Base-by-base conservation (phyloP, 2,329 filamentous ascomycete genomes). In the Pseudogymnoascus sp. region DNA sequence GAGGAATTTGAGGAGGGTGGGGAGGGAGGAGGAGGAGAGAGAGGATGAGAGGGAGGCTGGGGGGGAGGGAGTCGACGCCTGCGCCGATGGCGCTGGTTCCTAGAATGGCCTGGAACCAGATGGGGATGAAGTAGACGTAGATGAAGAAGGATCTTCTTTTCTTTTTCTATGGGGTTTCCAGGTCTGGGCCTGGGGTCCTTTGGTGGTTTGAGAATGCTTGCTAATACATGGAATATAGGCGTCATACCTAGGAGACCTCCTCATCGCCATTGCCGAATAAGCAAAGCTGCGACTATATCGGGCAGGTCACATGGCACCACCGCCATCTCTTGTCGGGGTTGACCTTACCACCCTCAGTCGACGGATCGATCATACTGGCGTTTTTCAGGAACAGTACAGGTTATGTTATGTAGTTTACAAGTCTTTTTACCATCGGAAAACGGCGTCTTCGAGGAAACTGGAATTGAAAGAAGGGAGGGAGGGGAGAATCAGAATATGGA, bases 1-100 rank as follows among this genome's bases (percentile, higher is more conserved):
- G 11, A 82, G 81, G 67, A 89, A 88, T 69, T 78, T 86, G 16
- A 76, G 81, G 69, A 87, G 86, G 78, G 86, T 83, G 7, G 81
- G 84, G 61, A 78, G 81, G 0, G 81, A 87, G 70, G 82, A 85
- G 67, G 78, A 78, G 69, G 74, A 84, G 3, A 69, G 81, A 59
- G 80, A 83, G 66, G 70, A 73, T 42, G 81, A 25, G 0, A 80
- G 87, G 69, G 82, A 85, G 67, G 78, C 78, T n/a, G n/a, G 69
- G 74, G 84, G 2, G 69, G 81, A 59, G 80, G 83, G 66, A 21
- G 50, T 72, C 67, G 61, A 76, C 69, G 42, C 74, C 71, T 21
- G 72, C 70, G 61, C 72, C 81, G 78, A 74, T 68, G 4, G 66
- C 64, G 3, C 75, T 75, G 34, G 76, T 73, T 14, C 73, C 74